Evolutionary conservation across 2,329 filamentous ascomycete genomes (phyloP).

Genomic region (Colletotrichum kahawae): DNA sequence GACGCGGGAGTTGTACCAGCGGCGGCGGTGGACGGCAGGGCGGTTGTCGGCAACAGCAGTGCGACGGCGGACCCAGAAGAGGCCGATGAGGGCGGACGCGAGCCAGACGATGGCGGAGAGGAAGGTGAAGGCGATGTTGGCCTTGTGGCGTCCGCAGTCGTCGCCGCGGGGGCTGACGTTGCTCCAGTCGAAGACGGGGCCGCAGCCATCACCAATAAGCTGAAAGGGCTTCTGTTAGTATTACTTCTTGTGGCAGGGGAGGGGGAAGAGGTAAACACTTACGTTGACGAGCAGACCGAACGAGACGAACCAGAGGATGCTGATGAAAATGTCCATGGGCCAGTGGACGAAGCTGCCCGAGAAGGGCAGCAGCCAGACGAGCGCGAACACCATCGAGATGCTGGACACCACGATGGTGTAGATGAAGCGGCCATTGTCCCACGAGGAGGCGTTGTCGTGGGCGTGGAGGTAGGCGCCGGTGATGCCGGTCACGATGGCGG

Average conservation of each 20-base stretch:
- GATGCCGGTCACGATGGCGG: conserved; percentile 74
- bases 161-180: conserved; percentile 53
- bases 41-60: conserved; percentile 33
- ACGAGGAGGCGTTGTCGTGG: conserved; percentile 49
- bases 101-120: conserved; percentile 75
- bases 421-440: conserved; percentile 70
- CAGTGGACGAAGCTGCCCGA: conserved; percentile 71
- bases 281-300: conserved; percentile 71
- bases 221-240: conserved; percentile 19
- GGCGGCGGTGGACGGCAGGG: conserved; percentile 35
- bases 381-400: conserved; percentile 69
- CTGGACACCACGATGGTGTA: conserved; percentile 76
- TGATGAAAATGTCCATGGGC: conserved; percentile 73
- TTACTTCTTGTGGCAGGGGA: background rate
- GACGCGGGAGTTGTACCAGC: conserved; percentile 49
- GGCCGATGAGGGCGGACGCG: conserved; percentile 62
- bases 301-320: conserved; percentile 71
- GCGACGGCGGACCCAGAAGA: conserved; percentile 55
- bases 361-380: conserved; percentile 78
- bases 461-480: conserved; percentile 69
- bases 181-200: conserved; percentile 64
- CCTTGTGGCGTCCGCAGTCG: conserved; percentile 72
- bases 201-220: conserved; percentile 54
- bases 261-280: conserved; percentile 31
- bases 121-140: conserved; percentile 74